These are phyloP conservation scores for Hyphopichia pseudoburtonii DNA, from an alignment of 1,139 yeast genomes.

Conservation along the genomic window DNA sequence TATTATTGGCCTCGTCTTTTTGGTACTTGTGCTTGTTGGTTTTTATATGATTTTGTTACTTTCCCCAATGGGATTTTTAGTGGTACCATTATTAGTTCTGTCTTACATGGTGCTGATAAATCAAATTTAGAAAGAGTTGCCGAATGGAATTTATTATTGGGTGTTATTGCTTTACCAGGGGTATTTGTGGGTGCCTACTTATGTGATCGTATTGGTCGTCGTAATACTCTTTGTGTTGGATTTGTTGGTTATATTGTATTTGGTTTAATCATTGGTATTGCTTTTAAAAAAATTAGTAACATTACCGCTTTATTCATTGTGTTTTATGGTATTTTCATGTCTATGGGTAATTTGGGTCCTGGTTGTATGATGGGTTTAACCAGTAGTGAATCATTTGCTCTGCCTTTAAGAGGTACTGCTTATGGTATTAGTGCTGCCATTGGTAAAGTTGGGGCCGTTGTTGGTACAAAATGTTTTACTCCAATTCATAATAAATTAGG, in stretches of 20 bases:
- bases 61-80: slow-evolving; percentile 54
- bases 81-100: slow-evolving; percentile 42
- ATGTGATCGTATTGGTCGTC: slow-evolving; percentile 44
- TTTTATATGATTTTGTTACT: slow-evolving; percentile 52
- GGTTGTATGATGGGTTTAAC: slow-evolving; percentile 73
- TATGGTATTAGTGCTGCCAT: slow-evolving; percentile 51
- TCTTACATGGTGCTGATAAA: slow-evolving; percentile 26
- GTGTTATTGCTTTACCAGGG: slow-evolving; percentile 48
- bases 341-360: slow-evolving; percentile 70
- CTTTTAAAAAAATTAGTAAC: slow-evolving; percentile 38
- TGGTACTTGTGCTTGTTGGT: slow-evolving; percentile 51
- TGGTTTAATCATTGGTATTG: slow-evolving; percentile 49
- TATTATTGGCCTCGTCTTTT: slow-evolving; percentile 47
- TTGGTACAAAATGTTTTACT: slow-evolving; percentile 45
- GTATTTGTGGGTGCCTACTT: slow-evolving; percentile 44
- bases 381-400: slow-evolving; percentile 69
- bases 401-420: slow-evolving; percentile 71
- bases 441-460: slow-evolving; percentile 53
- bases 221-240: slow-evolving; percentile 46
- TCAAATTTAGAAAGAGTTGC: slow-evolving; percentile 39
- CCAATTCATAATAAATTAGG: slow-evolving; percentile 40
- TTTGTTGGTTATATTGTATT: slow-evolving; percentile 48
- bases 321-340: slow-evolving; percentile 49
- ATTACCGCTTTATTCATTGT: slow-evolving; percentile 46
- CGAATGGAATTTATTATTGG: slow-evolving; percentile 50